A percentile compares a stretch with the other conserved stretches of the same genome.
These are phyloP conservation scores for Hemisphaericaspora xylofermentans DNA, from an alignment of 1,139 yeast species.

Conservation along the genomic window DNA sequence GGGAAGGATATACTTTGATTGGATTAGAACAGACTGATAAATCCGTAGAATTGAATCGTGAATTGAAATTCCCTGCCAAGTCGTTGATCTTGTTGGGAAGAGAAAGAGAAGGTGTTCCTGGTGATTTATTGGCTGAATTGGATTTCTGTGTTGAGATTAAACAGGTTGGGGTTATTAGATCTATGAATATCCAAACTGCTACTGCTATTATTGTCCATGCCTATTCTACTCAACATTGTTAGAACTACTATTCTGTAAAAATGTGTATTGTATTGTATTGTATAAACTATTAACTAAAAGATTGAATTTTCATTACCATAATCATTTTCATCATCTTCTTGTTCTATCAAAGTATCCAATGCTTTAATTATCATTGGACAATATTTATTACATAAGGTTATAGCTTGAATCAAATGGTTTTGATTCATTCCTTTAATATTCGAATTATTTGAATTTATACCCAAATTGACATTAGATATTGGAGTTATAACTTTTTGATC, in stretches of 20 bases:
- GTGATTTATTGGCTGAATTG: constrained; percentile 74
- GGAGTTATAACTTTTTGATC: constrained; percentile 66
- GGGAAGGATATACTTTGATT: constrained; percentile 79
- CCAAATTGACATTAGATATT: constrained; percentile 54
- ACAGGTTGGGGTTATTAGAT: constrained; percentile 87
- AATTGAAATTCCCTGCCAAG: constrained; percentile 72
- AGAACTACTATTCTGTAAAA: too few species aligned
- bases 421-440: constrained; percentile 42
- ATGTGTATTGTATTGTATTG: background rate
- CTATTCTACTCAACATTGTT: constrained; percentile 74
- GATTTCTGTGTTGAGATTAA: constrained; percentile 89
- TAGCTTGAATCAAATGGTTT: constrained; percentile 25
- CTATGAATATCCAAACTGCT: constrained; percentile 97
- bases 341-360: constrained; percentile 39
- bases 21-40: constrained; percentile 93
- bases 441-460: constrained; percentile 39
- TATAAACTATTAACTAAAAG: constrained; percentile 9
- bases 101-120: constrained; percentile 92
- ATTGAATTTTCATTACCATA: constrained; percentile 21
- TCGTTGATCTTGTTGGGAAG: constrained; percentile 77
- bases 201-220: constrained; percentile 93
- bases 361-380: constrained; percentile 38
- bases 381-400: constrained; percentile 34
- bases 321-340: constrained; percentile 33
- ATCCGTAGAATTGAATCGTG: constrained; percentile 64